phyloP scores from a whole-genome alignment of 2,329 filamentous ascomycete genomes.

The Cercospora sojina region DNA sequence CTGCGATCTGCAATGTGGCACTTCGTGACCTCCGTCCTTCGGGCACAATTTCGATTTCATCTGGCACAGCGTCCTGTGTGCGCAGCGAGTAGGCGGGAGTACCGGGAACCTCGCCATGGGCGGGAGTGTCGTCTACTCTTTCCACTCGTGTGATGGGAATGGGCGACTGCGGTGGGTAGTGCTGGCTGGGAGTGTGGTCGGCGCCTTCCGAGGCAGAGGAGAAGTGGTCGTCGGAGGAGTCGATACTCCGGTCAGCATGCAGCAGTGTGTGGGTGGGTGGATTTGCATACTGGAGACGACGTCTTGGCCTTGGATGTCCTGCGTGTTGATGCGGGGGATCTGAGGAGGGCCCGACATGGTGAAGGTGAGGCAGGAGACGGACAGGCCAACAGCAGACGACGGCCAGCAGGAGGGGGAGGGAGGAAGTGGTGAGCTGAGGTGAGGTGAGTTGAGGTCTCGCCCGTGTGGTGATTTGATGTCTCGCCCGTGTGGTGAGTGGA shows the following conservation, averaged over 20 bases:
- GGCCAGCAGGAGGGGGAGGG: neutral
- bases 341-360: constrained; percentile 34
- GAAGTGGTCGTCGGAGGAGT: constrained; percentile 58
- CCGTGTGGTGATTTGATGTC: neutral
- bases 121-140: constrained; percentile 58
- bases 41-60: constrained; percentile 61
- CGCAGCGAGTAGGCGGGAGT: constrained; percentile 60
- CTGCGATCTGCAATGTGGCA: constrained; percentile 34
- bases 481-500: neutral
- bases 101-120: constrained; percentile 62
- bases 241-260: constrained; percentile 31
- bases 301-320: constrained; percentile 30
- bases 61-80: constrained; percentile 60
- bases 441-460: neutral
- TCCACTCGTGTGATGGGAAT: constrained; percentile 64
- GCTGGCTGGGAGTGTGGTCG: constrained; percentile 30
- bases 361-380: neutral
- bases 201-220: constrained; percentile 63
- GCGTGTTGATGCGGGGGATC: constrained; percentile 34
- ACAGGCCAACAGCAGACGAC: constrained; percentile 7
- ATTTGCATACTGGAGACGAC: constrained; percentile 21
- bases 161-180: constrained; percentile 40
- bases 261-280: constrained; percentile 23
- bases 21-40: constrained; percentile 44
- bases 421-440: neutral